Conservation (phyloP, 2,329 filamentous ascomycete genomes). For the Pseudogymnoascus sp. region DNA sequence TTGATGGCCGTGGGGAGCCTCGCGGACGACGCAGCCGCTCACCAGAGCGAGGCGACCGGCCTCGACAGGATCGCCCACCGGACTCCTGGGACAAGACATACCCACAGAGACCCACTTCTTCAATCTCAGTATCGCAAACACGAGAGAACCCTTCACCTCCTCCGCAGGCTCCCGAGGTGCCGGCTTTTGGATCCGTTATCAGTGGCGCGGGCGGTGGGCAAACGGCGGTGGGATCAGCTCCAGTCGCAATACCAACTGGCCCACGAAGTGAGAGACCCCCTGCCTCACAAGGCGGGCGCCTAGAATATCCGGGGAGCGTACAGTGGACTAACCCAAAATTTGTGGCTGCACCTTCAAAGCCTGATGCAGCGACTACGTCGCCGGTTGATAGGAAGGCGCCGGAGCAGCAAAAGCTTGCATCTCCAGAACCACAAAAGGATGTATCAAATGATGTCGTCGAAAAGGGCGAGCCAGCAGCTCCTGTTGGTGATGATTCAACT, state of each 20-base stretch:
- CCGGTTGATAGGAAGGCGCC: neutral
- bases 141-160: conserved; percentile 41
- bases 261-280: conserved; percentile 8
- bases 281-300: conserved; percentile 6
- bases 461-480: neutral
- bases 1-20: conserved; percentile 47
- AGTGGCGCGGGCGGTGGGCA: conserved; percentile 1
- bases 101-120: neutral
- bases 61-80: neutral
- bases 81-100: conserved; percentile 10
- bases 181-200: conserved; percentile 42
- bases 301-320: conserved; percentile 2
- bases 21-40: conserved; percentile 24
- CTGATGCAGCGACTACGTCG: neutral
- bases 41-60: conserved; percentile 18
- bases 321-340: conserved; percentile 7
- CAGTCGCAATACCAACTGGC: conserved; percentile 5
- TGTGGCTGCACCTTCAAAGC: neutral
- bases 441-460: neutral
- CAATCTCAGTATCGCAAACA: conserved; percentile 1
- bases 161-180: conserved; percentile 45
- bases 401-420: neutral
- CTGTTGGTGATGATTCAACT: neutral
- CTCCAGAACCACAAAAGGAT: neutral
- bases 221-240: neutral